Base-by-base conservation (phyloP, 805 yeast species). In the Lachancea cidri region DNA sequence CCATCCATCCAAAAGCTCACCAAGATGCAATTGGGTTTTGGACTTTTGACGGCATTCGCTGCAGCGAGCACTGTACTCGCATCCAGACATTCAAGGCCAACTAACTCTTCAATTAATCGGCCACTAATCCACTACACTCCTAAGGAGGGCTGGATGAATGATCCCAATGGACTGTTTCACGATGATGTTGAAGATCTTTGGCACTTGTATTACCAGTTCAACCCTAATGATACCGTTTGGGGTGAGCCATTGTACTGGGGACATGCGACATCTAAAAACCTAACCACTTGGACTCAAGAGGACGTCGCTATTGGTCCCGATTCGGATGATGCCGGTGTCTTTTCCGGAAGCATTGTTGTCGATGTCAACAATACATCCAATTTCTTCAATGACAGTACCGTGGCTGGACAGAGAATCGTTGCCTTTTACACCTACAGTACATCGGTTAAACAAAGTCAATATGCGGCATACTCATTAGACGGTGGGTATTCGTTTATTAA, bases 131-230 rank as follows among this genome's bases (percentile, higher is more conserved):
- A 68, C 45, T 58, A 53, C 32, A 51, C 71, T 3, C 71, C 73
- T 1, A 43, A 49, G 5, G 34, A 39, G 5, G 67, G 66, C 4
- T 68, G 69, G 64, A 62, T 68, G 68, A 68, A 68, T 47, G 73
- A 69, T 46, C 73, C 73, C n/a, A 68, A 68, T 43, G 73, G 73
- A 5, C 47, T 67, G 35, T 55, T 63, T 47, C 66, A 57, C 44
- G 66, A 65, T 45, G 46, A 49, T 7, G 51, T 46, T 27, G 57
- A 54, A 6, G 50, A 55, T 5, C 17, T 55, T 16, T 68, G 59
- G 57, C 73, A 68, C 45, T 29, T 60, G 38, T 68, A 65, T 54
- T 68, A 50, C 49, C 73, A 68, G 47, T 60, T 55, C 52, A 62
- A 65, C 42, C 71, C 71, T 2, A 49, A 60, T 33, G 61, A 40